Evolutionary conservation across 2,329 filamentous ascomycete genomes (phyloP).

Genomic region (Blumeriella jaapii): DNA sequence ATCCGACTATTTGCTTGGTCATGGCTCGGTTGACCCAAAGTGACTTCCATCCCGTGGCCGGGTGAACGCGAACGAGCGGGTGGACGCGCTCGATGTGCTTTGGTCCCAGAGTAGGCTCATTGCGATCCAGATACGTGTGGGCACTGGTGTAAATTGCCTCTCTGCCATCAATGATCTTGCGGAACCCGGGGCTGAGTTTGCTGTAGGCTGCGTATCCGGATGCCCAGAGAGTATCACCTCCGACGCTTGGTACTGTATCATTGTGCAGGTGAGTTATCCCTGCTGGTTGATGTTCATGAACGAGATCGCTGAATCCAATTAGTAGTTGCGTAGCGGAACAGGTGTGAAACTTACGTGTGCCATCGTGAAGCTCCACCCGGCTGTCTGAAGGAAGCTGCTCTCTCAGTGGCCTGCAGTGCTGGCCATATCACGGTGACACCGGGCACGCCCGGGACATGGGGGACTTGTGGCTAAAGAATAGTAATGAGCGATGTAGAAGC

Average conservation of each 20-base stretch:
- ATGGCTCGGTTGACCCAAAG: conserved; percentile 62
- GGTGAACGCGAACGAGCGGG: conserved; percentile 58
- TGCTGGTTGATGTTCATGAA: conserved; percentile 59
- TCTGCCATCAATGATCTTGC: conserved; percentile 57
- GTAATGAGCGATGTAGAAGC: too few species aligned
- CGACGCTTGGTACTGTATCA: conserved; percentile 44
- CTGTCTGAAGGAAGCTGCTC: conserved; percentile 48
- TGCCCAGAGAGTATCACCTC: conserved; percentile 64
- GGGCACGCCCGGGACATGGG: conserved; percentile 55
- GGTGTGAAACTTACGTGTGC: conserved; percentile 38
- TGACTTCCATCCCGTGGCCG: conserved; percentile 63
- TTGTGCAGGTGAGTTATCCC: conserved; percentile 62
- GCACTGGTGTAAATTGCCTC: conserved; percentile 54
- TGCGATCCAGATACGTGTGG: conserved; percentile 55
- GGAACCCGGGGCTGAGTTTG: conserved; percentile 59
- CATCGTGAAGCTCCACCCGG: conserved; percentile 57
- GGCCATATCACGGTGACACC: conserved; percentile 63
- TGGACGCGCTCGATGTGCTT: conserved; percentile 56
- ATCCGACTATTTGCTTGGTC: conserved; percentile 55
- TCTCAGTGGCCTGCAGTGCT: conserved; percentile 51
- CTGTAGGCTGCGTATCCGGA: conserved; percentile 61
- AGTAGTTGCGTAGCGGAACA: not conserved
- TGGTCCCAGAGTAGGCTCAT: conserved; percentile 48
- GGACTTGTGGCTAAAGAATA: conserved; percentile 54
- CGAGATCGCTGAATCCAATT: conserved; percentile 38